Base-by-base conservation (phyloP, 768 basidiomycete genomes). In the Pleurotus ostreatus region DNA sequence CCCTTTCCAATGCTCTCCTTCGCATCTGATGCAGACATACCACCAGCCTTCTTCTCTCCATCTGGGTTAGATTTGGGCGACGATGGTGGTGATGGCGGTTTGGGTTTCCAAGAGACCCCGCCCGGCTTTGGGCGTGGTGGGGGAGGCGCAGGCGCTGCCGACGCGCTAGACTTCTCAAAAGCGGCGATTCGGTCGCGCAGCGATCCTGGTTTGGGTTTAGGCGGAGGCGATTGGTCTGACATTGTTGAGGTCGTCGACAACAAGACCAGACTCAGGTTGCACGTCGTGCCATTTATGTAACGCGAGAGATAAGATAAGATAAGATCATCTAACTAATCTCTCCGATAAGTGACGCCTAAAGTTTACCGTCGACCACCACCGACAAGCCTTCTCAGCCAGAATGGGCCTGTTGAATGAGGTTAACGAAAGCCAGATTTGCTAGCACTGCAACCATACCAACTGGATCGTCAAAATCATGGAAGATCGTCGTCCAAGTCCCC, bases 101-200 rank as follows among this genome's bases (percentile, higher is more conserved):
- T 81, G 6, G 89, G 89, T 65, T 89, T 89, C 90, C 90, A 93
- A 30, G 82, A 74, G 23, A 88, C 68, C 1, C 78, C 78, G 1
- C 76, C 81, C 46, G 87, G 89, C 66, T 91, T 92, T 6, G 86
- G 84, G 37, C 86, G 78, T 37, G 80, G 76, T 4, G 74, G 75
- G 20, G 83, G 78, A 34, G 75, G 70, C 1, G 76, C 73, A 26
- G 83, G 74, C 13, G 70, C 70, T 46, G 76, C 70, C 12, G 76
- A 55, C 13, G 71, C n/a, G n/a, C 71, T 65, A 55, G 78, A 71
- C 46, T 82, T 79, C 65, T 94, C 91, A 68, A 94, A 93, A 11
- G 89, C 90, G 12, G 91, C 91, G 70, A 94, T 94, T 66, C 91
- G 83, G 74, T 94, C 92, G 65, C 88, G 85, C 68, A 94, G 74